Conservation (phyloP, 2,329 filamentous ascomycete species). For the Fusarium torulosum region DNA sequence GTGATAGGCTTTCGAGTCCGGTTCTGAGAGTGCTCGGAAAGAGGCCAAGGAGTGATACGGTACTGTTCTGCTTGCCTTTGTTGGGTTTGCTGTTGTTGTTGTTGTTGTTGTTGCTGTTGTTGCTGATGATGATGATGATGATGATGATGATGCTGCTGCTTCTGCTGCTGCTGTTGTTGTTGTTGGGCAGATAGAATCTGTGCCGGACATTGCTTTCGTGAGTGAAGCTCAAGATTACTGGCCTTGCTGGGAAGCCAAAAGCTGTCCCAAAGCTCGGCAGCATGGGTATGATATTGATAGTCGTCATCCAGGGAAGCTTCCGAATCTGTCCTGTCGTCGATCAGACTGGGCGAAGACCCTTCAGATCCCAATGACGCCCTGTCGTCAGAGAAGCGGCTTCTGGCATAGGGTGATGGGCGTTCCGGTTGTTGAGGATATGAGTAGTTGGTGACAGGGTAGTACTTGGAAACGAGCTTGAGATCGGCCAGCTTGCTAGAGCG, state of each 20-base stretch:
- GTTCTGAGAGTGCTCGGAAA: constrained; percentile 41
- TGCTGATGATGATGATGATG: constrained; percentile 27
- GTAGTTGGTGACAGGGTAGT: constrained; percentile 57
- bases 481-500: constrained; percentile 53
- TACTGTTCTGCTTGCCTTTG: constrained; percentile 42
- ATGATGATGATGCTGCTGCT: background rate
- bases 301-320: constrained; percentile 66
- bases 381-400: constrained; percentile 44
- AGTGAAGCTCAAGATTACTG: constrained; percentile 22
- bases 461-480: constrained; percentile 57
- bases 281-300: constrained; percentile 60
- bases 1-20: constrained; percentile 45
- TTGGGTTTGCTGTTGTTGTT: constrained; percentile 9
- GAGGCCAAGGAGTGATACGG: constrained; percentile 47
- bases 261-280: constrained; percentile 63
- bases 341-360: constrained; percentile 61
- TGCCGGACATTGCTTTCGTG: constrained; percentile 51
- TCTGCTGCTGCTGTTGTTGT: constrained; percentile 20
- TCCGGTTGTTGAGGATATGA: constrained; percentile 54
- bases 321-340: constrained; percentile 65
- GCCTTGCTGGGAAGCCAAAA: constrained; percentile 57
- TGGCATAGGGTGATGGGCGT: constrained; percentile 40
- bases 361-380: constrained; percentile 62
- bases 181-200: constrained; percentile 50
- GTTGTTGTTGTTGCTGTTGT: constrained; percentile 14